Conservation (phyloP, 1,284 basidiomycete species). For the Boletus smithii region DNA sequence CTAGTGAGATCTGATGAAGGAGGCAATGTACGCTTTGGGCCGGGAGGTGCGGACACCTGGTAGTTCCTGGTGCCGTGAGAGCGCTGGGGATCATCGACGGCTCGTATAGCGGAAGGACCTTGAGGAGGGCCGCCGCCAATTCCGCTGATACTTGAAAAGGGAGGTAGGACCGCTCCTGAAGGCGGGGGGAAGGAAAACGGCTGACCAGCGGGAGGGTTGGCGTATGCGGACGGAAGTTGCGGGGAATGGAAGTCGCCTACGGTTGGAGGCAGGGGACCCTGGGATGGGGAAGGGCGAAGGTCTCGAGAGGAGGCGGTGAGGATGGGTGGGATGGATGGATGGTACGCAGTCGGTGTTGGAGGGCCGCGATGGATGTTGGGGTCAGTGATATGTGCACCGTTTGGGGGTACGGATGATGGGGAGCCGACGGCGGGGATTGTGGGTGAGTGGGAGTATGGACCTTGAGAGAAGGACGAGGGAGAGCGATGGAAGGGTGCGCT, state of each 20-base stretch:
- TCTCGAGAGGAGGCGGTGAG: conserved; percentile 28
- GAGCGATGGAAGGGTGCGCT: conserved; percentile 52
- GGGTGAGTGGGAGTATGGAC: conserved; percentile 58
- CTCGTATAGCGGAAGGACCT: conserved; percentile 57
- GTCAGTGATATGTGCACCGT: conserved; percentile 28
- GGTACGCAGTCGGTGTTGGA: conserved; percentile 29
- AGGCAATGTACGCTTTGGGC: conserved; percentile 58
- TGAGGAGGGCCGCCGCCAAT: conserved; percentile 51
- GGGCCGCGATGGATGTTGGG: conserved; percentile 25
- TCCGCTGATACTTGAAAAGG: conserved; percentile 64
- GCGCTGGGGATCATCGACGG: conserved; percentile 43
- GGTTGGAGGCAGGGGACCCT: conserved; percentile 11
- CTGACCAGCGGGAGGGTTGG: conserved; percentile 14
- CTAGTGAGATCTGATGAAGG: conserved; percentile 68
- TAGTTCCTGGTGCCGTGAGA: conserved; percentile 39
- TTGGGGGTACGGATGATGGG: conserved; percentile 53
- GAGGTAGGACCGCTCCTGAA: conserved; percentile 58
- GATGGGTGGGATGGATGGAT: conserved; percentile 26
- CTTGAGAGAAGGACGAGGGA: conserved; percentile 55
- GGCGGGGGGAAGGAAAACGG: conserved; percentile 24
- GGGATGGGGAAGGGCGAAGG: conserved; percentile 25
- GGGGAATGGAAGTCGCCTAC: conserved; percentile 29
- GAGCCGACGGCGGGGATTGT: conserved; percentile 54
- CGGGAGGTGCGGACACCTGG: conserved; percentile 34
- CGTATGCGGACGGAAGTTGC: conserved; percentile 30